Base-by-base conservation (phyloP, 2,329 filamentous ascomycete species). In the Cercospora brassicicola region DNA sequence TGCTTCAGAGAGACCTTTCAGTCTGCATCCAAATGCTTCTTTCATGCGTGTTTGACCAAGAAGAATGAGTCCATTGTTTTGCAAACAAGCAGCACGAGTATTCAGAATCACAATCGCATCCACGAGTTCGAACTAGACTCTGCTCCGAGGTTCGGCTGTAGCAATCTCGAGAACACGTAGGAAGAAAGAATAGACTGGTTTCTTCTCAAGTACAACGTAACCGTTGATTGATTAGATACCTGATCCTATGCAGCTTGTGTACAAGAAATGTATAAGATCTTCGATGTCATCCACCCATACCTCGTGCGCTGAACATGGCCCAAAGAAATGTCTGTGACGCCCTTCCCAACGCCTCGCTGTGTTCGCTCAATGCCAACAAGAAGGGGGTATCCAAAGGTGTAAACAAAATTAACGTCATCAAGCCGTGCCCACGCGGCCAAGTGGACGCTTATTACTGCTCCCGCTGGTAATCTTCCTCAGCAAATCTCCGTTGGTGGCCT, bases 381-480 rank as follows among this genome's bases (percentile, higher is more conserved):
- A 23, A 13, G 18, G 45, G 45, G 45, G 20, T 23, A 51, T 51
- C 45, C 18, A 13, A 51, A 26, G 10, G 20, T 23, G 10, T 6
- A 26, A 26, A 51, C 18, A 51, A 6, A 15, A 6, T 11, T 7
- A 51, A 23, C 20, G 26, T 51, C 45, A 26, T 51, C 45, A 51
- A 26, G 45, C 18, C 18, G 45, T 51, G 45, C 45, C 45, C 45
- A 51, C 45, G 20, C 45, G 45, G 5, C 45, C 45, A 51, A 51
- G 45, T 51, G 18, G 18, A 4, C 18, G 45, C 18, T 51, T 51
- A 51, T 51, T 51, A 23, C 18, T 42, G 10, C 60, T 42, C 1
- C 45, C 45, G 26, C 60, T 62, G 4, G 62, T 39, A 26, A 64
- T 18, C 42, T 53, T 62, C 62, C 57, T 64, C 20, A 59, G 33